Base-by-base conservation (phyloP, 805 yeast genomes). In the Yamadazyma takamatsuzukensis region DNA sequence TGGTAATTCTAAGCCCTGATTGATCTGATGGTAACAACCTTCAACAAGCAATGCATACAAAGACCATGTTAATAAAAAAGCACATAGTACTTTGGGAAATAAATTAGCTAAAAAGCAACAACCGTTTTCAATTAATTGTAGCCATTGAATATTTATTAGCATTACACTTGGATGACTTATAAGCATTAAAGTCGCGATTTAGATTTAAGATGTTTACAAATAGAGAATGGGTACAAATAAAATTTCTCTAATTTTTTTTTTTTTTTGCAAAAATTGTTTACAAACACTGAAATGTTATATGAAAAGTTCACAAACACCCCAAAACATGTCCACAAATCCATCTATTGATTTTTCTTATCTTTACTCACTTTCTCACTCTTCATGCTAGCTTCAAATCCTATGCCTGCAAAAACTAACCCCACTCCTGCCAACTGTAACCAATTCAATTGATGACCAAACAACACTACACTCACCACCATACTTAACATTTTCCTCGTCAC, bases 401-500 rank as follows among this genome's bases (percentile, higher is more conserved):
- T 83, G 0, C 97, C 97, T 4, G 77, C 75, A 60, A 90, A 89
- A 2, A 93, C 99, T 37, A 84, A 59, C 1, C 56, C 32, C 5
- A 93, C 78, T 0, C 97, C 97, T 0, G 62, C 22, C 88, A 96
- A 83, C 61, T 93, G 97, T 6, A 64, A 57, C 3, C 34, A 6
- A 19, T 61, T 67, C 43, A 93, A 70, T 4, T 56, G 52, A 53
- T 93, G 97, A n/a, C 93, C 90, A 59, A 87, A 90, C 42, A 90
- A 62, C 3, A 86, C 55, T 31, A 93, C 96, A 49, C 95, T 83
- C 33, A 90, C 59, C 21, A 88, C 70, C 97, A 93, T 90, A 24
- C 97, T 87, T 30, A 88, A 66, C 96, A 93, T 90, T 52, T 93
- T 93, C 47, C 99, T 73, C 1, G 98, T 90, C 7, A 93, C 97